Percentiles rank a stretch among this genome's conserved stretches.
Conservation (phyloP, 768 basidiomycete genomes). For the Filobasidium floriforme region DNA sequence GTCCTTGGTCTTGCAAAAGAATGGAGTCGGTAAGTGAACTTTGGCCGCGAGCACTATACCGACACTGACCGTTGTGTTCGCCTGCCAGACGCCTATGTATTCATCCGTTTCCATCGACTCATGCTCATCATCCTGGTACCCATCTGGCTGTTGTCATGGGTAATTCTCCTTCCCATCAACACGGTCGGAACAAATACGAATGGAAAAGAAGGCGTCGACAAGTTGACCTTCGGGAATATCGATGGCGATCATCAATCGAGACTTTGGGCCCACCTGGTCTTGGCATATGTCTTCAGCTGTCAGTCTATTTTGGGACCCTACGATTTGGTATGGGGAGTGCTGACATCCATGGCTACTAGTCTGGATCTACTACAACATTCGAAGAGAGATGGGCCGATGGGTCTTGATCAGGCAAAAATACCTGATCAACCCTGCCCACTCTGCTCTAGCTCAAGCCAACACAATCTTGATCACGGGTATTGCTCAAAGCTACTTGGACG, state of each 20-base stretch:
- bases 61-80: background rate
- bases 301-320: constrained; percentile 36
- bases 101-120: constrained; percentile 77
- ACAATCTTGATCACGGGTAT: constrained; percentile 88
- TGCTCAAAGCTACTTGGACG: constrained; percentile 67
- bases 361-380: constrained; percentile 80
- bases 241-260: constrained; percentile 51
- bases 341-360: constrained; percentile 47
- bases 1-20: constrained; percentile 35
- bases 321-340: background rate
- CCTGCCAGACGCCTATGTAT: constrained; percentile 87
- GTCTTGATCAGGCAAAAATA: constrained; percentile 70
- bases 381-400: constrained; percentile 70
- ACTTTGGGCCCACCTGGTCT: constrained; percentile 68
- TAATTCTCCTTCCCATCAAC: constrained; percentile 69
- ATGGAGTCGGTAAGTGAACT: constrained; percentile 28
- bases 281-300: constrained; percentile 74
- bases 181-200: constrained; percentile 50
- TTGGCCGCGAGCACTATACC: background rate
- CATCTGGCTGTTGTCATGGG: constrained; percentile 86
- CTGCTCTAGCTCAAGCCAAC: constrained; percentile 73
- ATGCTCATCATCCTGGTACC: constrained; percentile 75
- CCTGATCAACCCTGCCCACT: constrained; percentile 66
- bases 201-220: constrained; percentile 56
- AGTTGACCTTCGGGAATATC: constrained; percentile 77